Evolutionary conservation across 2,329 filamentous ascomycete species (phyloP), one percentile per base, ranked within the genome.

Genomic region (Cladosporium sp.): DNA sequence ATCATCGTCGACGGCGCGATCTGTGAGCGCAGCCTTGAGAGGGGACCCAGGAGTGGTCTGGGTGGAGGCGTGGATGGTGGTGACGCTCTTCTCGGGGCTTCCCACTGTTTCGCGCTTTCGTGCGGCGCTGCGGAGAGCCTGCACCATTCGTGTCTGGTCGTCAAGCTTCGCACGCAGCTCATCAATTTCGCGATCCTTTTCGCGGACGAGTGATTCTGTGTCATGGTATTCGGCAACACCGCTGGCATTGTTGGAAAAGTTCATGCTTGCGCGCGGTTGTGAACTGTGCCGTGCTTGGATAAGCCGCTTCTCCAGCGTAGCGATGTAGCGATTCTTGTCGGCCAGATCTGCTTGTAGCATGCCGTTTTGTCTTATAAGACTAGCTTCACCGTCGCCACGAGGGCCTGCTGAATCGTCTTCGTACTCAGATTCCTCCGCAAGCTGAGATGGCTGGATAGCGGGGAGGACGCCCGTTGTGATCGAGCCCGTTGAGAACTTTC

Each of bases 261-360:
- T 90, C 67, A 91, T 87, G 6, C 93, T 96, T 12, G 94, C 88
- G 21, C 94, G 88, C 8, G 92, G 94, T 64, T 96, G 93, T 78
- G 93, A 97, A 0, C 93, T 92, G 58, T 94, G 86, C 49, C 95
- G 86, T 44, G 95, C 95, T 75, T 99, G 95, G 38, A 98, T 83
- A 1, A 99, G 83, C 30, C 95, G 88, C 79, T 96, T 96, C 80
- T 99, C 95, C 14, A 99, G 81, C 0, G 95, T 98, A 32, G 91
- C 86, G 72, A 98, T 98, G 78, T 99, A 99, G 36, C 95, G 90
- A 73, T 95, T 98, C 82, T 97, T 97, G 80, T 99, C 95, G n/a
- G 87, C 87, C 57, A 99, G 85, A 77, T 99, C 95, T n/a, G 93
- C 88, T 77, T 97, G 95, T 58, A 99, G 81, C n/a, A 96, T 91